These are phyloP conservation scores for Ploettnerulaceae sp. DNA, from an alignment of 2,329 filamentous ascomycete genomes.

Conservation along the genomic window DNA sequence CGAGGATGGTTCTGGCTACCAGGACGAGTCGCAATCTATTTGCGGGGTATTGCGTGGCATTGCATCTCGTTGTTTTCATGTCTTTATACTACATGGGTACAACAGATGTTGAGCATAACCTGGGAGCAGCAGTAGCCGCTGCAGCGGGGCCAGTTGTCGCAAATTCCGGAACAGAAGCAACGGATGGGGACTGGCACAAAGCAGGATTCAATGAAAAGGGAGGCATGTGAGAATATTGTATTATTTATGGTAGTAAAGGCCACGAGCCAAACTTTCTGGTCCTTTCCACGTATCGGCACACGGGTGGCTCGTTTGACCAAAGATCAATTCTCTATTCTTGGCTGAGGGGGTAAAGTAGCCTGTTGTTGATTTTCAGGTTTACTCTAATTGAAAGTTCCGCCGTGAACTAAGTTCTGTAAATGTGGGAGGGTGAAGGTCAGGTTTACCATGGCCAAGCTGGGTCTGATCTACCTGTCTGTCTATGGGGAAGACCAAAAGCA, in stretches of 20 bases:
- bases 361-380: background rate
- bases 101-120: slow-evolving; percentile 46
- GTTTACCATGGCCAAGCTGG: no score
- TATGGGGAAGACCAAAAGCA: no score
- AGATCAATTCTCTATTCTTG: slow-evolving; percentile 4
- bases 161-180: slow-evolving; percentile 33
- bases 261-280: slow-evolving; percentile 9
- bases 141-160: slow-evolving; percentile 38
- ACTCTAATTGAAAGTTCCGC: background rate
- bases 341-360: slow-evolving; percentile 1
- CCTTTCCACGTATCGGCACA: background rate
- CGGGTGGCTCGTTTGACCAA: slow-evolving; percentile 1
- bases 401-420: no score
- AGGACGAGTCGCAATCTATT: slow-evolving; percentile 90
- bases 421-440: no score
- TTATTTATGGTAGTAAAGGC: slow-evolving; percentile 27
- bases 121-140: slow-evolving; percentile 41
- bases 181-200: slow-evolving; percentile 57
- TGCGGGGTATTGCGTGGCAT: slow-evolving; percentile 80
- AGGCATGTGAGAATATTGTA: slow-evolving; percentile 22
- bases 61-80: slow-evolving; percentile 83
- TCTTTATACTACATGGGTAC: slow-evolving; percentile 81
- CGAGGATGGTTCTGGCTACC: slow-evolving; percentile 84
- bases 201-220: slow-evolving; percentile 38
- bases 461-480: no score